Conservation (phyloP, 1,284 basidiomycete genomes). For the Fomitopsis betulina region DNA sequence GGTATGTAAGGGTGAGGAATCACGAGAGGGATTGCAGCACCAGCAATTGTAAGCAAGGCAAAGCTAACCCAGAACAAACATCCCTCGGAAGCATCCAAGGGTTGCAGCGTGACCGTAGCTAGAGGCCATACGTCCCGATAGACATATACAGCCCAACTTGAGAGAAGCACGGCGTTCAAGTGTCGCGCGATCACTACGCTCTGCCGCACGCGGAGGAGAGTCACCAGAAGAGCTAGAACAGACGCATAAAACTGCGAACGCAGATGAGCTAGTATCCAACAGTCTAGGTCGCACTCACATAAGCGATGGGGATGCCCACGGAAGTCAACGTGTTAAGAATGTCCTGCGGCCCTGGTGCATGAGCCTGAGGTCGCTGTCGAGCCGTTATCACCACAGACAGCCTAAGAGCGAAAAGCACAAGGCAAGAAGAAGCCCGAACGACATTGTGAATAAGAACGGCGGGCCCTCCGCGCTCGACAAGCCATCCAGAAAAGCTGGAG, state of each 20-base stretch:
- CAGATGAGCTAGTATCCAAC: background rate
- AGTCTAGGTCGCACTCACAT: background rate
- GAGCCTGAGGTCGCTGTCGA: background rate
- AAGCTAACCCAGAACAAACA: conserved; percentile 24
- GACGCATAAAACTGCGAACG: background rate
- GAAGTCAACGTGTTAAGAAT: no score
- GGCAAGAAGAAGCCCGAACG: conserved; percentile 24
- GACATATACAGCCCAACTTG: conserved; percentile 29
- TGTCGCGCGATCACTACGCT: conserved; percentile 5
- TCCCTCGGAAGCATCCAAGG: conserved; percentile 33
- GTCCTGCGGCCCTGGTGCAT: background rate
- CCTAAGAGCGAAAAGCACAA: background rate
- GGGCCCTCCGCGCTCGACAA: conserved; percentile 22
- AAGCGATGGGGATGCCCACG: no score
- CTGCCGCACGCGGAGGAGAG: background rate
- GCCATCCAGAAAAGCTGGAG: no score
- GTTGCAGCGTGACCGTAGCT: conserved; percentile 38
- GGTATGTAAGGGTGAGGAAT: conserved; percentile 38
- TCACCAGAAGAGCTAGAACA: background rate
- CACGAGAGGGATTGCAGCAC: conserved; percentile 36
- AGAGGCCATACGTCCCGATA: conserved; percentile 65
- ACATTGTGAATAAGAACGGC: conserved; percentile 32
- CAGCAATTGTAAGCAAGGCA: conserved; percentile 34
- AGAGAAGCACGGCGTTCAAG: conserved; percentile 8
- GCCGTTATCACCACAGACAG: background rate